Evolutionary conservation across 2,329 filamentous ascomycete species (phyloP).

Genomic region (Cladosporium sp.): DNA sequence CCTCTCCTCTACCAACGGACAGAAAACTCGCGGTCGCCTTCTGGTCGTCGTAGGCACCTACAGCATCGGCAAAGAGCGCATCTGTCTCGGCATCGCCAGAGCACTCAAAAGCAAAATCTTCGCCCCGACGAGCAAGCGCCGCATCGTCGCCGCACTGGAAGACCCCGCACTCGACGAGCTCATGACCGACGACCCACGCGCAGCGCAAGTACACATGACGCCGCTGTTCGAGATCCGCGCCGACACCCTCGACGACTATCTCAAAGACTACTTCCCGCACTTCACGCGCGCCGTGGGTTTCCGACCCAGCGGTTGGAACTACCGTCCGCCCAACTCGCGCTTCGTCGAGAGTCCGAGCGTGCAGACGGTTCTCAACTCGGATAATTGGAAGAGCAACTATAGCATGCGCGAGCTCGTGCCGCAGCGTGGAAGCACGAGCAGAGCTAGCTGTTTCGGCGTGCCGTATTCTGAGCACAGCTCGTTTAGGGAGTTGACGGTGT

Average conservation of each 20-base stretch:
- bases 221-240: constrained; percentile 89
- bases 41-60: constrained; percentile 95
- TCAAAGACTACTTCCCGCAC: constrained; percentile 71
- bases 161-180: constrained; percentile 75
- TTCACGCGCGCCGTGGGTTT: constrained; percentile 89
- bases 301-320: constrained; percentile 91
- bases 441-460: constrained; percentile 86
- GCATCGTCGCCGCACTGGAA: constrained; percentile 78
- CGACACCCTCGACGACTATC: constrained; percentile 86
- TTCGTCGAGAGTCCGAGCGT: constrained; percentile 61
- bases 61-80: constrained; percentile 95
- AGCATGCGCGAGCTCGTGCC: constrained; percentile 67
- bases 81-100: constrained; percentile 87
- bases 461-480: constrained; percentile 96
- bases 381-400: constrained; percentile 74
- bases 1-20: constrained; percentile 23
- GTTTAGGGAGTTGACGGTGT: constrained; percentile 91
- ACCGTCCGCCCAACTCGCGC: constrained; percentile 65
- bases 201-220: constrained; percentile 97
- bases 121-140: constrained; percentile 75
- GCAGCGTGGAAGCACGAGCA: constrained; percentile 76
- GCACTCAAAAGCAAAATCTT: constrained; percentile 87
- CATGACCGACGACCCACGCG: constrained; percentile 73
- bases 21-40: constrained; percentile 59
- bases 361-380: constrained; percentile 59